phyloP scores from a whole-genome alignment of 1,139 yeast genomes.

The Hyphopichia pseudoburtonii region DNA sequence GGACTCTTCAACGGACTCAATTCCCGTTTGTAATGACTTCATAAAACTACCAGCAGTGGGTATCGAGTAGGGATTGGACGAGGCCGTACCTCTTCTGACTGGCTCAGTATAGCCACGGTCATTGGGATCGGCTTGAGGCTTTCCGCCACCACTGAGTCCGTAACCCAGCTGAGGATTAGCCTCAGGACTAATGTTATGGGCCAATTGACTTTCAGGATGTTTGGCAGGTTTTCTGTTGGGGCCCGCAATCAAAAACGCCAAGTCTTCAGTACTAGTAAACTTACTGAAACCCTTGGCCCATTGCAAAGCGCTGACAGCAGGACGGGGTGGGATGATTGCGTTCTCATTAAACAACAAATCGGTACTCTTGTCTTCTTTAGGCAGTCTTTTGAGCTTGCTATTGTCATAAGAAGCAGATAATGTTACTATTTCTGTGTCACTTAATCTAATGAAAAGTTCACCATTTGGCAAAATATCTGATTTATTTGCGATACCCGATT shows the following conservation, averaged over 20 bases:
- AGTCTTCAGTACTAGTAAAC: slow-evolving; percentile 57
- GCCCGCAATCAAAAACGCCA: slow-evolving; percentile 60
- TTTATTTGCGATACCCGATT: slow-evolving; percentile 20
- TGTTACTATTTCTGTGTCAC: slow-evolving; percentile 52
- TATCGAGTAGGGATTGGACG: slow-evolving; percentile 25
- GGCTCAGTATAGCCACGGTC: slow-evolving; percentile 52
- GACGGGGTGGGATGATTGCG: slow-evolving; percentile 71
- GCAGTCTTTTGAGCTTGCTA: slow-evolving; percentile 27
- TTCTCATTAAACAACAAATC: slow-evolving; percentile 62
- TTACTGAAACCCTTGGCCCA: slow-evolving; percentile 81
- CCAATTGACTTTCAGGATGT: slow-evolving; percentile 55
- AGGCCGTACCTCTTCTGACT: slow-evolving; percentile 32
- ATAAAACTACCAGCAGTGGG: slow-evolving; percentile 23
- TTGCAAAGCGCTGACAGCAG: slow-evolving; percentile 74
- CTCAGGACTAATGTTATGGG: slow-evolving; percentile 53
- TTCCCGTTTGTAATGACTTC: slow-evolving; percentile 50
- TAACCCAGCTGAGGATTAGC: slow-evolving; percentile 39
- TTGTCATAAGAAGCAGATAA: slow-evolving; percentile 42
- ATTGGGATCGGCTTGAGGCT: slow-evolving; percentile 11
- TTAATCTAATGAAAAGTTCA: slow-evolving; percentile 63
- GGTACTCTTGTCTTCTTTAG: slow-evolving; percentile 19
- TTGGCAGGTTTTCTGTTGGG: slow-evolving; percentile 56
- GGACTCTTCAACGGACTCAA: slow-evolving; percentile 55
- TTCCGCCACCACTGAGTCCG: slow-evolving; percentile 24
- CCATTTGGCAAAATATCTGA: slow-evolving; percentile 63